Evolutionary conservation across 2,329 filamentous ascomycete genomes (phyloP).

Genomic region (Talaromyces sp.): DNA sequence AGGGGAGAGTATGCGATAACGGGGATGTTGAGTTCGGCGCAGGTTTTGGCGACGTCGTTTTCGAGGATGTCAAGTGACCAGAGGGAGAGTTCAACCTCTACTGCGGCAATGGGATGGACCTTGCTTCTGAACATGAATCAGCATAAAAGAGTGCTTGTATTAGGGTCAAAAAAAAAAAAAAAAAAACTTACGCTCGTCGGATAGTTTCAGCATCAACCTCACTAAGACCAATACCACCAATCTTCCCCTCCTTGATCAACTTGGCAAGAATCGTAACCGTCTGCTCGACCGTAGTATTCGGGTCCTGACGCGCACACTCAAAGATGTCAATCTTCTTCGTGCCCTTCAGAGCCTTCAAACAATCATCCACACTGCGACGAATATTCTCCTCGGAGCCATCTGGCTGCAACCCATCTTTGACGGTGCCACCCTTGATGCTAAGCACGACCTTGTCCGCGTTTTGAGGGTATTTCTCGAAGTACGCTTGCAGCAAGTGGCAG

Average conservation of each 20-base stretch:
- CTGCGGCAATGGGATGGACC: conserved; percentile 55
- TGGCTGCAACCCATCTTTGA: conserved; percentile 25
- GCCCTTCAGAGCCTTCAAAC: conserved; percentile 46
- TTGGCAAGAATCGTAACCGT: conserved; percentile 40
- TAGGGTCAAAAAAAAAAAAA: not conserved
- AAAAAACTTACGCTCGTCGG: conserved; percentile 35
- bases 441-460: conserved; percentile 61
- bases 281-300: conserved; percentile 49
- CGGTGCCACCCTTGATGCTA: conserved; percentile 58
- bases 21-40: conserved; percentile 56
- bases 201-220: conserved; percentile 47
- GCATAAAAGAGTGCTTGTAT: not conserved
- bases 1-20: conserved; percentile 61
- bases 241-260: conserved; percentile 43
- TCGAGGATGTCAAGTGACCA: conserved; percentile 56
- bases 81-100: conserved; percentile 61
- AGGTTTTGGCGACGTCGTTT: conserved; percentile 57
- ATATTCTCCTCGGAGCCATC: conserved; percentile 56
- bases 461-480: conserved; percentile 63
- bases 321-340: conserved; percentile 57
- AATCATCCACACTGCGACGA: conserved; percentile 58
- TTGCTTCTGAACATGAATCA: conserved; percentile 9
- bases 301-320: conserved; percentile 57
- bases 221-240: conserved; percentile 43
- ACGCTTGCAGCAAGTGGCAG: conserved; percentile 57